Evolutionary conservation across 2,329 filamentous ascomycete species (phyloP).

Genomic region (Byssothecium circinans): DNA sequence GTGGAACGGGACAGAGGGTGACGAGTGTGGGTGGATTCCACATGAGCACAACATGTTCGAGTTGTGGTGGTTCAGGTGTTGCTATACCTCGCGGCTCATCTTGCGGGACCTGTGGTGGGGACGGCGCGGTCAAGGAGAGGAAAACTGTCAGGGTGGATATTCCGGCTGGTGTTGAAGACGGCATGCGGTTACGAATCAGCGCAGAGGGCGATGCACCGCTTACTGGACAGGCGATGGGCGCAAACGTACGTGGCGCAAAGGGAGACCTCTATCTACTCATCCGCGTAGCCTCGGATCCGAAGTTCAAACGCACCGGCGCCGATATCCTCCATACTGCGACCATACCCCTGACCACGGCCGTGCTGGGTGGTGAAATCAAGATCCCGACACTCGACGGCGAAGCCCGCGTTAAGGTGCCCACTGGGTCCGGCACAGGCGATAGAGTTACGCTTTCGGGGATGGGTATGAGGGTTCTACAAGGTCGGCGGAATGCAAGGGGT

Average conservation of each 20-base stretch:
- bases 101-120: constrained; percentile 76
- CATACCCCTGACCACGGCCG: constrained; percentile 87
- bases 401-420: constrained; percentile 86
- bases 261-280: constrained; percentile 94
- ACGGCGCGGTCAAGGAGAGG: constrained; percentile 80
- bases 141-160: constrained; percentile 89
- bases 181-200: constrained; percentile 84
- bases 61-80: constrained; percentile 78
- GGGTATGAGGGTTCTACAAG: constrained; percentile 84
- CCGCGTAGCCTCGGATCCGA: constrained; percentile 82
- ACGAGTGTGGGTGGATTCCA: constrained; percentile 95
- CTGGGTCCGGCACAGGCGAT: constrained; percentile 90
- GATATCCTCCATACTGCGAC: constrained; percentile 92
- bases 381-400: constrained; percentile 89
- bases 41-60: constrained; percentile 84
- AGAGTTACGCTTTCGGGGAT: constrained; percentile 84
- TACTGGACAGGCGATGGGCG: constrained; percentile 68
- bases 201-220: constrained; percentile 85
- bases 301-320: constrained; percentile 83
- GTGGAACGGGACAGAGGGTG: constrained; percentile 82
- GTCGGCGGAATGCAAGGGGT: constrained; percentile 68
- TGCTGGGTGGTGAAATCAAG: constrained; percentile 85
- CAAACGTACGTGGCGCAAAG: constrained; percentile 65
- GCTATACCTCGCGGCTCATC: constrained; percentile 77
- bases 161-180: constrained; percentile 92